A percentile compares a stretch with the other conserved stretches of the same genome.
phyloP scores from a whole-genome alignment of 1,284 basidiomycete genomes.

The Pseudozyma hubeiensis region DNA sequence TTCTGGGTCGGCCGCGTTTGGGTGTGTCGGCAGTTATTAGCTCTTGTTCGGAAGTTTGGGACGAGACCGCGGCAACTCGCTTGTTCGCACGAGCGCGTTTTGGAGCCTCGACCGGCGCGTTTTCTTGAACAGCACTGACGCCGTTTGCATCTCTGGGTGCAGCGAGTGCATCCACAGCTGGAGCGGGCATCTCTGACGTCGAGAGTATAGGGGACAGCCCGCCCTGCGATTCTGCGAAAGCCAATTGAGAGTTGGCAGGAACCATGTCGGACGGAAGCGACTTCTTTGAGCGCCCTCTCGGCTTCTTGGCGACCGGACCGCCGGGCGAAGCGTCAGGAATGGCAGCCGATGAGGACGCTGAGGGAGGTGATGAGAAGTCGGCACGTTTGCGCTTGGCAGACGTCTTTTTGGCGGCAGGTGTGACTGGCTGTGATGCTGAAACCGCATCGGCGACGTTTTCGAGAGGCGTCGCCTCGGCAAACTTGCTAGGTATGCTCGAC shows the following conservation, averaged over 20 bases:
- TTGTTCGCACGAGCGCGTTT: not conserved
- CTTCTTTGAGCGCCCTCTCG: slow-evolving; percentile 1
- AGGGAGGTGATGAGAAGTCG: slow-evolving; percentile 16
- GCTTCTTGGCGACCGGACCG: slow-evolving; percentile 23
- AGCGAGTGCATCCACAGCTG: not conserved
- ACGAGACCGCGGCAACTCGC: not conserved
- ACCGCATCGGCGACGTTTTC: not conserved
- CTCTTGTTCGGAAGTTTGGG: not conserved
- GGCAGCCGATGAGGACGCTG: not conserved
- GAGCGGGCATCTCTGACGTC: not conserved
- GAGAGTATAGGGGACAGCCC: not conserved
- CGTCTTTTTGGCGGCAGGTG: slow-evolving; percentile 2
- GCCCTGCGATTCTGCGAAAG: not conserved
- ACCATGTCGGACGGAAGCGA: not conserved
- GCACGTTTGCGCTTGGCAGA: slow-evolving; percentile 30
- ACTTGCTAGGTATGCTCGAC: no score
- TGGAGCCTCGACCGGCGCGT: not conserved
- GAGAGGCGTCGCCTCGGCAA: no score
- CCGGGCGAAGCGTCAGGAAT: slow-evolving; percentile 12
- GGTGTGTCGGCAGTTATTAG: not conserved
- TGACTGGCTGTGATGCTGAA: not conserved
- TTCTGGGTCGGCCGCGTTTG: slow-evolving; percentile 10
- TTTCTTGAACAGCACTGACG: not conserved
- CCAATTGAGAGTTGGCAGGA: not conserved
- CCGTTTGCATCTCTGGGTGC: not conserved